These are phyloP conservation scores for Fusarium fujikuroi DNA, from an alignment of 2,329 filamentous ascomycete genomes.

Conservation along the genomic window DNA sequence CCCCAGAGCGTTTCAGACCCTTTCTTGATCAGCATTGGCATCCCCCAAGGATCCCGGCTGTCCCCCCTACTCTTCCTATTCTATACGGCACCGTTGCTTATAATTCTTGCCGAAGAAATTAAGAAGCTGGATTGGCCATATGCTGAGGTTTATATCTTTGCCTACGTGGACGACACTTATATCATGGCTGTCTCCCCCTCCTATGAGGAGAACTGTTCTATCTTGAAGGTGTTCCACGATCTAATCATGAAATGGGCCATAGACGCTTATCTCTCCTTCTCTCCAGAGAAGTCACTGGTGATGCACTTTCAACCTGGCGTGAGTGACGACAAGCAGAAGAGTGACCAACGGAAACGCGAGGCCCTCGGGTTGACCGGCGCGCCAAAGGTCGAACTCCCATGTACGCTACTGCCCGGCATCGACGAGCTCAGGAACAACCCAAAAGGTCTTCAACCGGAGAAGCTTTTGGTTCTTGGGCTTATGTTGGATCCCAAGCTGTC, in stretches of 20 bases:
- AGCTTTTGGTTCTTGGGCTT: neutral
- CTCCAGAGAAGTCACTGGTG: constrained; percentile 3
- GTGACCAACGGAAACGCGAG: neutral
- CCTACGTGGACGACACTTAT: constrained; percentile 13
- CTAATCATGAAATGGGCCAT: neutral
- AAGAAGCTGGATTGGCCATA: neutral
- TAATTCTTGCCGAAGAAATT: neutral
- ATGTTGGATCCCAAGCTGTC: neutral
- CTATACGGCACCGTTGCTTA: constrained; percentile 5
- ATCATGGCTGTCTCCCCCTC: neutral
- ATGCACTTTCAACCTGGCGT: neutral
- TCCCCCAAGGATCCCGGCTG: constrained; percentile 12
- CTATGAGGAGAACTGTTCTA: constrained; percentile 4
- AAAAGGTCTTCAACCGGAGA: neutral
- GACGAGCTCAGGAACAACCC: neutral
- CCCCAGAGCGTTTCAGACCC: neutral
- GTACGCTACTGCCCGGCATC: neutral
- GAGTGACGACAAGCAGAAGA: neutral
- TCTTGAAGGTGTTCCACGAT: neutral
- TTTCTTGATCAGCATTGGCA: constrained; percentile 12
- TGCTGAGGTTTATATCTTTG: neutral
- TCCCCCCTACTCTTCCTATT: constrained; percentile 19
- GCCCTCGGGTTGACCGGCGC: neutral
- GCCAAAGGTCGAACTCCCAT: neutral
- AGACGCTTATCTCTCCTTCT: neutral